phyloP scores from a whole-genome alignment of 2,329 filamentous ascomycete species.

The Fusarium compactum region DNA sequence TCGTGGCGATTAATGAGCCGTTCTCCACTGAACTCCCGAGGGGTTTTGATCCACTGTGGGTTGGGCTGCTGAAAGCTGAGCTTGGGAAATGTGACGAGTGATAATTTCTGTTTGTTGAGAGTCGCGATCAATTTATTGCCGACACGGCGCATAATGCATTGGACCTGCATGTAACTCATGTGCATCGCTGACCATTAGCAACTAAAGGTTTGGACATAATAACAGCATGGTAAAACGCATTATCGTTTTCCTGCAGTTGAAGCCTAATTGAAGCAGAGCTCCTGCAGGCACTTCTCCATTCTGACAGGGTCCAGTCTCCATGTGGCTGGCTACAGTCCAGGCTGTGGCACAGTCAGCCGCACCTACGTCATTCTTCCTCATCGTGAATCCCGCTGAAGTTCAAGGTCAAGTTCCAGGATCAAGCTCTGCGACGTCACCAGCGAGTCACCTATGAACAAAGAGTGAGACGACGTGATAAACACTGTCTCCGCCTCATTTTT shows the following conservation, averaged over 20 bases:
- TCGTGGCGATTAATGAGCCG: slow-evolving; percentile 6
- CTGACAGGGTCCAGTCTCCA: not conserved
- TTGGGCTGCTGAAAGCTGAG: slow-evolving; percentile 1
- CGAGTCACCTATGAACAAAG: too few relatives aligned
- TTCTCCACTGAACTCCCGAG: slow-evolving; percentile 9
- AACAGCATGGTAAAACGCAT: not conserved
- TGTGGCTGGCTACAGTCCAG: slow-evolving; percentile 4
- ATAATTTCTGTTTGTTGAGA: not conserved
- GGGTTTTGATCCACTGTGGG: slow-evolving; percentile 10
- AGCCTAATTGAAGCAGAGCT: not conserved
- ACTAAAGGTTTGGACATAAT: not conserved
- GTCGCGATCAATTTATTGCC: not conserved
- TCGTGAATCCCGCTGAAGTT: not conserved
- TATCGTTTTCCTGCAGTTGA: not conserved
- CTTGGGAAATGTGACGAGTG: not conserved
- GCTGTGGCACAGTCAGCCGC: slow-evolving; percentile 30
- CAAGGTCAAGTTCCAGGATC: slow-evolving; percentile 22
- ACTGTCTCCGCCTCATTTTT: not conserved
- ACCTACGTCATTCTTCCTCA: slow-evolving; percentile 33
- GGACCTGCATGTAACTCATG: slow-evolving; percentile 7
- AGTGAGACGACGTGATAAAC: too few relatives aligned
- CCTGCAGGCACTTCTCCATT: not conserved
- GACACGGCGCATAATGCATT: not conserved
- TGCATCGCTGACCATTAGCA: not conserved
- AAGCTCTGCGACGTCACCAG: slow-evolving; percentile 26